phyloP scores from a whole-genome alignment of 164 flowering plant genomes.

The Buxus sempervirens region DNA sequence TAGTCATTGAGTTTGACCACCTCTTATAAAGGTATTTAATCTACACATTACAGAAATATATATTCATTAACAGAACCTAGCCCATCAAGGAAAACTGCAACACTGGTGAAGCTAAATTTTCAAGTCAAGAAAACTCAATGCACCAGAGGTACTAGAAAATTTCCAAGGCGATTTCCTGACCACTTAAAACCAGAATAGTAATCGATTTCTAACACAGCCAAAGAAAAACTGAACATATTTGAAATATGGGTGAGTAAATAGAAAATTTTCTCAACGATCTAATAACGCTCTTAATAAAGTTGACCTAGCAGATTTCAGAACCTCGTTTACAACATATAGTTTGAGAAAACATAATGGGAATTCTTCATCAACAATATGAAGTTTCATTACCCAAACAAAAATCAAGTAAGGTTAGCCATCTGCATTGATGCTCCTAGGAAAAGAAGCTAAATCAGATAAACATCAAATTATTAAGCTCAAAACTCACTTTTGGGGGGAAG shows the following conservation, averaged over 20 bases:
- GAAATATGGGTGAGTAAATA: too few species aligned
- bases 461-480: not conserved
- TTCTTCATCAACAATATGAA: not conserved
- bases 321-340: too few species aligned
- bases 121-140: not conserved
- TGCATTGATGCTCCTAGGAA: not conserved
- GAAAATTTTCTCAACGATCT: too few species aligned
- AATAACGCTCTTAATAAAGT: too few species aligned
- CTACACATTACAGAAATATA: not conserved
- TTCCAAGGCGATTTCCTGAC: too few species aligned
- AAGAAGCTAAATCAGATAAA: not conserved
- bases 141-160: not conserved
- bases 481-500: conserved; percentile 66
- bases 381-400: not conserved
- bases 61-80: too few species aligned
- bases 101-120: not conserved
- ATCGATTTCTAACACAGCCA: too few species aligned
- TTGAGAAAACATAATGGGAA: not conserved
- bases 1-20: not conserved
- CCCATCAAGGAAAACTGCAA: not conserved
- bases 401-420: not conserved
- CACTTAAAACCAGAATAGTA: too few species aligned
- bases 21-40: not conserved
- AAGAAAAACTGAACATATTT: too few species aligned
- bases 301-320: too few species aligned